These are phyloP conservation scores for Syzygium grande DNA, from an alignment of 345 rosid genomes.

Conservation along the genomic window DNA sequence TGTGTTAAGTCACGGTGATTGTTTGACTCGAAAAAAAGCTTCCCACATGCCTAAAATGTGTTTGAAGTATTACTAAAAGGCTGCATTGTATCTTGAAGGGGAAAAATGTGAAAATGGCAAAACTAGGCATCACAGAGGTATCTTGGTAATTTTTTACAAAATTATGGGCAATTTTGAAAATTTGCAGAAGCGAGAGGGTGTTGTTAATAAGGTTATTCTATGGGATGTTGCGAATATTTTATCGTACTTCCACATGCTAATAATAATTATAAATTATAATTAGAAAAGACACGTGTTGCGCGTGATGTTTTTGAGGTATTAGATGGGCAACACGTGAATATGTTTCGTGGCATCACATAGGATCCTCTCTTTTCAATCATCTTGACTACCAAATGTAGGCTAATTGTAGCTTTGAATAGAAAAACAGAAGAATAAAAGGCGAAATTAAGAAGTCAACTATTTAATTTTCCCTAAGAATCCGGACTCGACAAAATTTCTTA, in stretches of 20 bases:
- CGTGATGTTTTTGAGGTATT: too few relatives aligned
- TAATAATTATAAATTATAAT: too few relatives aligned
- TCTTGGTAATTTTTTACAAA: not conserved
- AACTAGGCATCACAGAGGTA: not conserved
- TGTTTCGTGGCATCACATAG: too few relatives aligned
- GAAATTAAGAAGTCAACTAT: not conserved
- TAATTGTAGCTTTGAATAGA: not conserved
- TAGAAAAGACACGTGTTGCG: too few relatives aligned
- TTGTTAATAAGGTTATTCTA: not conserved
- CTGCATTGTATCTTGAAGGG: not conserved
- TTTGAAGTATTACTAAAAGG: not conserved
- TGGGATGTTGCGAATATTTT: too few relatives aligned
- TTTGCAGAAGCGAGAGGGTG: not conserved
- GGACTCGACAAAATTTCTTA: not conserved
- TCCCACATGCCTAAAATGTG: not conserved
- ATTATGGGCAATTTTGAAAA: not conserved
- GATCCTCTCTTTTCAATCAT: too few relatives aligned
- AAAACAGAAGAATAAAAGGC: not conserved
- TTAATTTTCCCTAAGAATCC: not conserved
- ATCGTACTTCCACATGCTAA: too few relatives aligned
- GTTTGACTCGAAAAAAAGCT: not conserved
- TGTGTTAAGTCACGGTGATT: not conserved
- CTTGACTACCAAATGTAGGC: not conserved
- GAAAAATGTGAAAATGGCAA: not conserved
- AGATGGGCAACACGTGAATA: too few relatives aligned